These are phyloP conservation scores for Passiflora organensis DNA, from an alignment of 345 rosid species.

Conservation along the genomic window DNA sequence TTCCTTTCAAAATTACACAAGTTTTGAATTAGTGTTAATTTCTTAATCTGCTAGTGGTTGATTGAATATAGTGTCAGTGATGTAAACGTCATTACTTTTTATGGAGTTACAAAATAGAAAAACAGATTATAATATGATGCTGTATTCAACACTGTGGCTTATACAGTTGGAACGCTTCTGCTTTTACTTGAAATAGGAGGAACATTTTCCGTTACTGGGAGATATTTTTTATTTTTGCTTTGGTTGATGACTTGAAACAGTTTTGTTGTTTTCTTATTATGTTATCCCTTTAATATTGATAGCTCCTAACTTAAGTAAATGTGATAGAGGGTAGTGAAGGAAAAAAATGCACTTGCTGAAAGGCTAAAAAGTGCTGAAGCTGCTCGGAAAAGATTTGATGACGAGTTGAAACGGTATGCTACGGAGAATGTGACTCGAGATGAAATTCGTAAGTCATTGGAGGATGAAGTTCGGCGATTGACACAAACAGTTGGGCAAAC, in stretches of 20 bases:
- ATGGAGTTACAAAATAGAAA: background rate
- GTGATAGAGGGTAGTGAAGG: slow-evolving; percentile 81
- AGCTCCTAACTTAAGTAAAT: slow-evolving; percentile 10
- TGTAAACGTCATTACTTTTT: background rate
- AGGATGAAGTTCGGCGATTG: slow-evolving; percentile 78
- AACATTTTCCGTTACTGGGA: background rate
- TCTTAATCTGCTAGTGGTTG: too few relatives aligned
- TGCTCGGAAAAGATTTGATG: slow-evolving; percentile 89
- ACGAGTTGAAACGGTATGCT: slow-evolving; percentile 75
- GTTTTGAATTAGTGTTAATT: too few relatives aligned
- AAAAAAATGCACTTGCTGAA: slow-evolving; percentile 88
- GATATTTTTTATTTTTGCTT: background rate
- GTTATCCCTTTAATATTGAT: background rate
- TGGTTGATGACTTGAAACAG: background rate
- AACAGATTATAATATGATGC: background rate
- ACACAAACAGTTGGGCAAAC: slow-evolving; percentile 88
- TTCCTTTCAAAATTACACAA: too few relatives aligned
- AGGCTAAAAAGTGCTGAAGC: slow-evolving; percentile 82
- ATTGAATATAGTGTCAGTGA: too few relatives aligned
- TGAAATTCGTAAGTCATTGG: slow-evolving; percentile 82
- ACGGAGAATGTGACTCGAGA: slow-evolving; percentile 81
- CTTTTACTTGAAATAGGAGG: background rate
- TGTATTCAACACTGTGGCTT: background rate
- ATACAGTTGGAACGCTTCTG: background rate
- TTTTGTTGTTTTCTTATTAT: slow-evolving; percentile 2